These are phyloP conservation scores for Cenchrus purpureus DNA, from an alignment of 176 grass and related monocot species.

Conservation along the genomic window DNA sequence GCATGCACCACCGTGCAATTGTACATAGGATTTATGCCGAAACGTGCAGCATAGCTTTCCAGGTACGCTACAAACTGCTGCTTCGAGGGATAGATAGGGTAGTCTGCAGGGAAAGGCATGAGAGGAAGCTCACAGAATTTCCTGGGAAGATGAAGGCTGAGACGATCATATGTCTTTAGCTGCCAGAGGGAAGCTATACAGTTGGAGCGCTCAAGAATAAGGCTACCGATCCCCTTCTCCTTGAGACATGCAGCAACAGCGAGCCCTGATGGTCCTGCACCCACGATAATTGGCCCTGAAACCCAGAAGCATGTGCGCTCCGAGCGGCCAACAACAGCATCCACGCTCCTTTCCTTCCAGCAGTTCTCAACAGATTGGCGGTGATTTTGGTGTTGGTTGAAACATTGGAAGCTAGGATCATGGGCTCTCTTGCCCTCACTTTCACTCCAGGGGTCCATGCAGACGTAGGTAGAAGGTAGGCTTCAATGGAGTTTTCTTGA, in stretches of 20 bases:
- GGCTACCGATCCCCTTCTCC: conserved; percentile 68
- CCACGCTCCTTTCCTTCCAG: conserved; percentile 26
- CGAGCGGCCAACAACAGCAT: conserved; percentile 23
- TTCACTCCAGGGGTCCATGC: conserved; percentile 73
- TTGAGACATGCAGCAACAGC: conserved; percentile 89
- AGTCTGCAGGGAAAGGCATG: conserved; percentile 73
- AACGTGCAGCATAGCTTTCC: conserved; percentile 69
- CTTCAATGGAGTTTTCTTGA: conserved; percentile 42
- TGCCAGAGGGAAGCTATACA: conserved; percentile 95
- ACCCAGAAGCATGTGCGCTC: conserved; percentile 51
- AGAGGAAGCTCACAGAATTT: conserved; percentile 96
- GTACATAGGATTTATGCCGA: conserved; percentile 70
- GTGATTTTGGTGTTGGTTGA: conserved; percentile 57
- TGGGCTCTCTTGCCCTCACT: conserved; percentile 81
- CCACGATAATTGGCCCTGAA: conserved; percentile 77
- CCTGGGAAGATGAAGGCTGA: conserved; percentile 95
- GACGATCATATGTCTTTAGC: conserved; percentile 86
- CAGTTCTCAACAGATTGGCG: conserved; percentile 28
- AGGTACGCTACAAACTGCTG: conserved; percentile 85
- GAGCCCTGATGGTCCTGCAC: conserved; percentile 94
- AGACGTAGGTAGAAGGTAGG: conserved; percentile 28
- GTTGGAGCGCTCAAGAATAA: conserved; percentile 81
- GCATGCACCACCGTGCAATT: conserved; percentile 67
- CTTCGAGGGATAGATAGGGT: conserved; percentile 87
- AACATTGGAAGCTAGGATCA: conserved; percentile 65